Percentiles rank a stretch among this genome's conserved stretches.
Evolutionary conservation across 176 grass and related monocot genomes (phyloP).

Genomic region (Sorghum bicolor): Sorghum_bicolor_NCBIv3 NC_012870.2:2588001-2588500

Average conservation of each 20-base stretch:
- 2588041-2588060: conserved; percentile 90
- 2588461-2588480: conserved; percentile 82
- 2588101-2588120: conserved; percentile 98
- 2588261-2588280: conserved; percentile 3
- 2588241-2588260: conserved; percentile 26
- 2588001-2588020: conserved; percentile 90
- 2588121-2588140: conserved; percentile 86
- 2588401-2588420: conserved; percentile 77
- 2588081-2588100: conserved; percentile 98
- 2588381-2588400: conserved; percentile 18
- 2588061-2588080: conserved; percentile 89
- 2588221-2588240: conserved; percentile 23
- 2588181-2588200: conserved; percentile 1
- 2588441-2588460: conserved; percentile 68
- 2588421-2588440: conserved; percentile 67
- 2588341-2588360: conserved; percentile 45
- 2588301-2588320: conserved; percentile 10
- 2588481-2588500: conserved; percentile 70
- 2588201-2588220: not conserved
- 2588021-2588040: conserved; percentile 91
- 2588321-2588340: conserved; percentile 52
- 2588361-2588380: conserved; percentile 18
- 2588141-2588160: conserved; percentile 74
- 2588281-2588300: conserved; percentile 24
- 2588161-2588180: conserved; percentile 64